A percentile compares a stretch with the other conserved stretches of the same genome.
These are phyloP conservation scores for Echria macrotheca DNA, from an alignment of 495 filamentous ascomycete species.

Conservation along the genomic window DNA sequence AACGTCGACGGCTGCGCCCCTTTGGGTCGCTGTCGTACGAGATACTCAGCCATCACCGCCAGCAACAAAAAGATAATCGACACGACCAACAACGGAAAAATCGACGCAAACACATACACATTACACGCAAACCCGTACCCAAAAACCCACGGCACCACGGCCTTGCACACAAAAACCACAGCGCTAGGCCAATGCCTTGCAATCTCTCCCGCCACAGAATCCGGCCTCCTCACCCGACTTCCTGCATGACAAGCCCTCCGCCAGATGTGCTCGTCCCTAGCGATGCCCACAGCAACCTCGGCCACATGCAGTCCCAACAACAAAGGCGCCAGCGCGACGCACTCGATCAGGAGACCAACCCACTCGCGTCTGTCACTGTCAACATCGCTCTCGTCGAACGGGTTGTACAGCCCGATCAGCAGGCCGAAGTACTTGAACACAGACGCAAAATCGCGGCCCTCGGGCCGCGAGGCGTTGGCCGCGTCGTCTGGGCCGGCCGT, in stretches of 20 bases:
- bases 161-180: slow-evolving; percentile 1
- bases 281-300: neutral
- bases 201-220: neutral
- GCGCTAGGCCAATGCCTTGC: neutral
- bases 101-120: neutral
- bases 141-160: slow-evolving; percentile 5
- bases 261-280: slow-evolving; percentile 4
- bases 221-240: neutral
- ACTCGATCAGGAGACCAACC: slow-evolving; percentile 7
- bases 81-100: neutral
- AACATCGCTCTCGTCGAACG: neutral
- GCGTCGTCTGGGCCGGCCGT: neutral
- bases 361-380: neutral
- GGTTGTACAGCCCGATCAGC: neutral
- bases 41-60: neutral
- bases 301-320: slow-evolving; percentile 1
- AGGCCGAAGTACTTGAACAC: slow-evolving; percentile 1
- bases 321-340: neutral
- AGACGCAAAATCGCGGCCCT: neutral
- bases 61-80: slow-evolving; percentile 1
- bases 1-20: slow-evolving; percentile 3
- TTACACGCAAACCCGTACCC: slow-evolving; percentile 1
- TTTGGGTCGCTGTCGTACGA: neutral
- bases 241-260: neutral
- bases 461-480: neutral